Conservation (phyloP, 352 stramenopile genomes). For the Phytophthora pistaciae region DNA sequence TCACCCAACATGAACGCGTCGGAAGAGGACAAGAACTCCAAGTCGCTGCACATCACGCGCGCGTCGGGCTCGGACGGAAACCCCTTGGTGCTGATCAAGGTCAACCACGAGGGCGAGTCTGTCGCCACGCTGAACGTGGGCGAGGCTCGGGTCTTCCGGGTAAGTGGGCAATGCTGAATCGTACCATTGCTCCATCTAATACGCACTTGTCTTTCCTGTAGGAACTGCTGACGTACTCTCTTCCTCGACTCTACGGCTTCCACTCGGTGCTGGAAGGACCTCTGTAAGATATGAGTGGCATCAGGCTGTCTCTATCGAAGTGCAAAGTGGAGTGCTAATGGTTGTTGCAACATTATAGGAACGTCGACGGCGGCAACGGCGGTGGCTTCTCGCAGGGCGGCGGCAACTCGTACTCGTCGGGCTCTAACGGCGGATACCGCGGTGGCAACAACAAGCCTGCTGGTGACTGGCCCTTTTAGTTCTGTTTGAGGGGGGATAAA, state of each 20-base stretch:
- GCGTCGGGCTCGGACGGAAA: constrained; percentile 53
- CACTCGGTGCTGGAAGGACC: constrained; percentile 79
- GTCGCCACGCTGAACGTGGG: constrained; percentile 71
- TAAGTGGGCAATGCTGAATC: constrained; percentile 7
- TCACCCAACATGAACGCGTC: constrained; percentile 83
- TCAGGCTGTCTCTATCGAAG: background rate
- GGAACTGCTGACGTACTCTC: constrained; percentile 82
- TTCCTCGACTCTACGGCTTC: constrained; percentile 82
- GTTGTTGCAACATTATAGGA: constrained; percentile 34
- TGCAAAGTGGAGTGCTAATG: too few species aligned
- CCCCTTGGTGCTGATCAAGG: constrained; percentile 64
- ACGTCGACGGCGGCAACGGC: constrained; percentile 49
- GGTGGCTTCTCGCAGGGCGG: constrained; percentile 33
- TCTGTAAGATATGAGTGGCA: constrained; percentile 45
- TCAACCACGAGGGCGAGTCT: constrained; percentile 57
- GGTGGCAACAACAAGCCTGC: constrained; percentile 53
- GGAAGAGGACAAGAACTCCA: constrained; percentile 58
- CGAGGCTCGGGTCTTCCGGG: constrained; percentile 68
- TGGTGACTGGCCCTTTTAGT: constrained; percentile 84
- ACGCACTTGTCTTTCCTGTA: constrained; percentile 15
- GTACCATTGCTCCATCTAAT: background rate
- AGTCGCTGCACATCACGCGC: constrained; percentile 62
- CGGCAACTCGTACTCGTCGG: constrained; percentile 38
- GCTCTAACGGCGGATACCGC: constrained; percentile 44
- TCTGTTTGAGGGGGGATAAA: background rate